Evolutionary conservation across 164 flowering plant species (phyloP), one percentile per base, ranked within the genome.

Genomic region (Piper betle): DNA sequence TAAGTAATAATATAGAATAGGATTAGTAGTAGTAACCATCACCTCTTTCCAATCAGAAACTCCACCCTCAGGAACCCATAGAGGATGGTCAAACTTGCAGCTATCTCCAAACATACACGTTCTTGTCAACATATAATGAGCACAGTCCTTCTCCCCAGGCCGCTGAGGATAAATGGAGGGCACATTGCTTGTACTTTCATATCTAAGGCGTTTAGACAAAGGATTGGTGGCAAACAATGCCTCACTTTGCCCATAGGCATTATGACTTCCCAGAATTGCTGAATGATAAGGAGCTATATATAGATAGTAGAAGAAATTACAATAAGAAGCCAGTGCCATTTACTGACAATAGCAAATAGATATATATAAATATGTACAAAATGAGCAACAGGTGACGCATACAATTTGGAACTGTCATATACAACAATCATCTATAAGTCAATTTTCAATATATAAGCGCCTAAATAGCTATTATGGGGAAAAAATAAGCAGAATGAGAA

Each of bases 11-110:
- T 46, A 46, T 15, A 46, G 11, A n/a, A 55, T 55, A 55, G 58
- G 38, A 58, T 37, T 25, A 58, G 9, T 58, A 58, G 46, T 58
- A 58, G 56, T 64, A 43, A 48, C 53, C 25, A 66, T 94, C 99
- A 94, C 97, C 99, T 94, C 97, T 94, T 94, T 94, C 97, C 99
- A 88, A 80, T 91, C 96, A 42, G 97, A 96, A 80, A 94, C 88
- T 79, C 99, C 99, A 81, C 97, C 99, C 71, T 85, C 97, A 65
- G 96, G 93, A 84, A 91, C 96, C 99, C 97, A 91, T 78, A 85
- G 67, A 83, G 99, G 99, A 80, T 94, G 99, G 81, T 94, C 97
- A 76, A 86, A 94, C 86, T 81, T 94, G 99, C 99, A 94, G 86
- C 66, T 76, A 73, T 88, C 95, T 79, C 96, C 97, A 81, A 82